These are phyloP conservation scores for Paragyromitra xinjiangensis DNA, from an alignment of 495 filamentous ascomycete species.

Conservation along the genomic window DNA sequence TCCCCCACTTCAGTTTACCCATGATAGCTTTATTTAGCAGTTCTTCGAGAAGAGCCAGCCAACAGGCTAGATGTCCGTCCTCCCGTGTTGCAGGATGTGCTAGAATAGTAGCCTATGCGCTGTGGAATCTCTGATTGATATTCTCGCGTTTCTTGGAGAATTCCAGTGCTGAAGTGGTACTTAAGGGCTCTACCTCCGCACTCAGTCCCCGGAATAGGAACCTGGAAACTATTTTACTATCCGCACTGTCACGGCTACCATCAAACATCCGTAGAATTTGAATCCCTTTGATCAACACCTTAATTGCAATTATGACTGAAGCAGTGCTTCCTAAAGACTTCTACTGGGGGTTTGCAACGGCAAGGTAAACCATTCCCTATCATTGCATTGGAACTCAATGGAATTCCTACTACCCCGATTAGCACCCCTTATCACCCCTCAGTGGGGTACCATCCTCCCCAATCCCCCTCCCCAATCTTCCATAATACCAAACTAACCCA, in stretches of 20 bases:
- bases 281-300: background rate
- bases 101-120: constrained; percentile 2
- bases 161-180: constrained; percentile 13
- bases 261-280: background rate
- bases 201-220: constrained; percentile 10
- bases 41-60: constrained; percentile 25
- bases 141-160: background rate
- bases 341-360: constrained; percentile 64
- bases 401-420: background rate
- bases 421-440: constrained; percentile 19
- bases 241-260: background rate
- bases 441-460: background rate
- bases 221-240: background rate
- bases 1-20: constrained; percentile 34
- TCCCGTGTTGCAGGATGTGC: constrained; percentile 23
- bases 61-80: constrained; percentile 24
- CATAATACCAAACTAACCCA: background rate
- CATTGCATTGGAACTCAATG: background rate
- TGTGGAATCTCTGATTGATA: background rate
- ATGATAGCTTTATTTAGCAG: constrained; percentile 1
- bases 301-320: constrained; percentile 43
- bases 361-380: constrained; percentile 53
- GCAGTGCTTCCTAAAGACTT: constrained; percentile 61
- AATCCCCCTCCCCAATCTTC: background rate
- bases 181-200: constrained; percentile 38